Evolutionary conservation across 2,329 filamentous ascomycete genomes (phyloP).

Genomic region (Xylariaceae sp.): DNA sequence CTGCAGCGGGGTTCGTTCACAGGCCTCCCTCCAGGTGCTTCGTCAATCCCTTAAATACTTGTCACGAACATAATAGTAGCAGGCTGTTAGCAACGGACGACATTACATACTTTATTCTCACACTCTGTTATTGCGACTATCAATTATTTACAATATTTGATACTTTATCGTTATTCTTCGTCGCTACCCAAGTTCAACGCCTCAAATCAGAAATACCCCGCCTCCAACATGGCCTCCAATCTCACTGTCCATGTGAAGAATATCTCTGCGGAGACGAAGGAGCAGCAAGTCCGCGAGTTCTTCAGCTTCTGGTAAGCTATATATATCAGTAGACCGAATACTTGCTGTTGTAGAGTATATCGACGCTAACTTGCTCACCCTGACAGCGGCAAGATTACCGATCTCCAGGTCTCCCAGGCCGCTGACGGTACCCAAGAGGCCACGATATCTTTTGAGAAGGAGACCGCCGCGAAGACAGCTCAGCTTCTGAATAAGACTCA

Average conservation of each 20-base stretch:
- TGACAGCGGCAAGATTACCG: constrained; percentile 80
- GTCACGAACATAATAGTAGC: not conserved
- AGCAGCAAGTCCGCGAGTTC: constrained; percentile 92
- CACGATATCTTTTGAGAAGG: constrained; percentile 94
- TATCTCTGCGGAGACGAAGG: constrained; percentile 74
- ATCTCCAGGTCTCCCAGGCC: constrained; percentile 66
- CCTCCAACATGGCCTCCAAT: constrained; percentile 48
- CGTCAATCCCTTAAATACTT: not conserved
- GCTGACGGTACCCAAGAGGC: constrained; percentile 69
- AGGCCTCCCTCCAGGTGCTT: not conserved
- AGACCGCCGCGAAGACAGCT: constrained; percentile 93
- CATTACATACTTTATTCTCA: not conserved
- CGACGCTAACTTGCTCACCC: constrained; percentile 2
- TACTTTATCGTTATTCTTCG: not conserved
- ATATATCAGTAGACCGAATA: not conserved
- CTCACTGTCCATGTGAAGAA: constrained; percentile 80
- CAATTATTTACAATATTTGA: not conserved
- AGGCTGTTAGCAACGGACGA: not conserved
- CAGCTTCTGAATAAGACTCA: constrained; percentile 96
- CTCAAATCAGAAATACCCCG: not conserved
- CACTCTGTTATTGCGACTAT: not conserved
- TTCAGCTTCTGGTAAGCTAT: constrained; percentile 82
- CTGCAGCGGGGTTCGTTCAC: not conserved
- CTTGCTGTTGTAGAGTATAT: not conserved
- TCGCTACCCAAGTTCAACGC: not conserved